A percentile compares a stretch with the other conserved stretches of the same genome.
Conservation (phyloP, 148 eudicot genomes). For the Dysphania ambrosioides region DNA sequence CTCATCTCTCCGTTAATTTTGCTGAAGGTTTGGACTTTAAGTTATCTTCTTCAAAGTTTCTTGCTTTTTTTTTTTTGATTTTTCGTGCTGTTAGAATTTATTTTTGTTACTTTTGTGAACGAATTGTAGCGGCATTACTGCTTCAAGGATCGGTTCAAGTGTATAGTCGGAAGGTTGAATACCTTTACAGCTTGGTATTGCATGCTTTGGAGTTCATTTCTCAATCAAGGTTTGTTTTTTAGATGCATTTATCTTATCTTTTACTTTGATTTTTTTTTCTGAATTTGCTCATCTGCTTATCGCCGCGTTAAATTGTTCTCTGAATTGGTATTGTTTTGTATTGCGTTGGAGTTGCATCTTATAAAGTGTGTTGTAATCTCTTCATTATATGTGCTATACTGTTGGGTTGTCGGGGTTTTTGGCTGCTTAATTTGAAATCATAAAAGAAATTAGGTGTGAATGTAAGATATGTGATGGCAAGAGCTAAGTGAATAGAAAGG, state of each 20-base stretch:
- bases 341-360: neutral
- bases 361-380: neutral
- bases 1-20: conserved; percentile 57
- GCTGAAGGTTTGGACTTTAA: conserved; percentile 66
- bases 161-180: conserved; percentile 88
- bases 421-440: neutral
- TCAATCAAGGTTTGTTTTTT: conserved; percentile 57
- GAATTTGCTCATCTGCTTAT: neutral
- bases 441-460: neutral
- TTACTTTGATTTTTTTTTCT: neutral
- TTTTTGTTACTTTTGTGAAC: conserved; percentile 1
- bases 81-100: conserved; percentile 6
- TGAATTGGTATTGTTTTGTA: neutral
- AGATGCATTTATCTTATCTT: neutral
- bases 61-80: neutral
- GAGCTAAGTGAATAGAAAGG: too few species aligned
- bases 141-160: conserved; percentile 91
- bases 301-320: too few species aligned
- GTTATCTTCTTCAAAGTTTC: conserved; percentile 2
- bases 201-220: conserved; percentile 81
- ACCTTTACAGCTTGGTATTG: conserved; percentile 75
- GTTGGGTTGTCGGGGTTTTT: neutral
- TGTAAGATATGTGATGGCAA: too few species aligned
- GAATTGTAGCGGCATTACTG: conserved; percentile 74
- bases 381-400: neutral